Evolutionary conservation across 129 eudicot genomes (phyloP).

Genomic region (Arctium minus): DNA sequence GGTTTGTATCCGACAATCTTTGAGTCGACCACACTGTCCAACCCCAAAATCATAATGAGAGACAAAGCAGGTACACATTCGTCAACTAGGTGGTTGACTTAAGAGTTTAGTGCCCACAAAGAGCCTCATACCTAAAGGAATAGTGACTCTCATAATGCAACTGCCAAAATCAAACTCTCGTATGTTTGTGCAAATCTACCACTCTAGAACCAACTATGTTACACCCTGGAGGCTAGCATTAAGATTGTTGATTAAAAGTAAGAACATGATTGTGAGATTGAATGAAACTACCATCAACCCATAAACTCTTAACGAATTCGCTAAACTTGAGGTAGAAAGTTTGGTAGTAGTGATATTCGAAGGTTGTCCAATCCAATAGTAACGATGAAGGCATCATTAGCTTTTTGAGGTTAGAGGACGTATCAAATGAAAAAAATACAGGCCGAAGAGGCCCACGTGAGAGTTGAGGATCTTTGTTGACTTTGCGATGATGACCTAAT

Average conservation of each 20-base stretch:
- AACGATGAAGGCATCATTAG: not conserved
- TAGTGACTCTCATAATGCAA: not conserved
- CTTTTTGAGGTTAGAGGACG: not conserved
- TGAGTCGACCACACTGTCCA: not conserved
- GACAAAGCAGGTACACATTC: not conserved
- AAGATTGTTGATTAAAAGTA: not conserved
- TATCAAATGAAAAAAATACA: too few species aligned
- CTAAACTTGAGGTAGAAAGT: not conserved
- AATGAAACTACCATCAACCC: not conserved
- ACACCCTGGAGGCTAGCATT: not conserved
- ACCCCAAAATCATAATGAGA: not conserved
- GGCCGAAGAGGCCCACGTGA: not conserved
- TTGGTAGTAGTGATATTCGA: not conserved
- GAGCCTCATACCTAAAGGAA: not conserved
- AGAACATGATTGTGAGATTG: not conserved
- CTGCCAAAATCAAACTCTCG: not conserved
- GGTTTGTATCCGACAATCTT: not conserved
- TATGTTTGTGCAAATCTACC: not conserved
- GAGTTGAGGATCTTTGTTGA: not conserved
- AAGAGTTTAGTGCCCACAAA: not conserved
- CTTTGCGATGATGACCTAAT: not conserved
- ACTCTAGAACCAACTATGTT: not conserved
- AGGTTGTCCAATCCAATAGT: not conserved
- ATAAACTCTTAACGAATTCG: not conserved
- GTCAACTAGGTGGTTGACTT: not conserved